Evolutionary conservation across 2,329 filamentous ascomycete genomes (phyloP), one percentile per base, ranked within the genome.

Genomic region (Ceratocystis destructans): DNA sequence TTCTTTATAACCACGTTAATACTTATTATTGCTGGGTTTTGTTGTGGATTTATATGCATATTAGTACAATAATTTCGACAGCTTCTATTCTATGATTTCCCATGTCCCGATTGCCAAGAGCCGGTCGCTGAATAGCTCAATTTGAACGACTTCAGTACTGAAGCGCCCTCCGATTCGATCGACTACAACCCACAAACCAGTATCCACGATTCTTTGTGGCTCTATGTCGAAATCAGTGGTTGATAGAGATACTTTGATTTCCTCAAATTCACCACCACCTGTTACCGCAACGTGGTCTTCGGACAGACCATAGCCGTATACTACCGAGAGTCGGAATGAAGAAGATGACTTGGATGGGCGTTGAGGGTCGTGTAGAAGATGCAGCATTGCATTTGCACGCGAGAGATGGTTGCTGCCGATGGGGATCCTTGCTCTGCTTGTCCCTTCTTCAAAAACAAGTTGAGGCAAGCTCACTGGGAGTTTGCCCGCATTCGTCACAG

Each of bases 151-250:
- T 28, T 76, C 74, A 1, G 72, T 69, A 2, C 71, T 71, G 28
- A 72, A 71, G 28, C 73, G 79, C 10, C 81, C 82, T n/a, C 85
- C 88, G 71, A 93, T 82, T 70, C 88, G 82, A 75, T 96, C 91
- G 53, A 96, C 78, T 5, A 96, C 87, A 64, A 96, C 78, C 87
- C 88, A 95, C 67, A 91, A 74, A 20, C 86, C 86, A 22, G 82
- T 81, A 8, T 75, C 76, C 37, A 79, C 77, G 69, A 82, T 75
- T 69, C 82, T 75, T n/a, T 78, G 80, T 0, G 89, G 87, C 57
- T 85, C 84, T 53, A 96, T 76, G 75, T 95, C 87, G 64, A 95
- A 81, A 69, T 93, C 87, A 15, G 83, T 79, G 1, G 88, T 88
- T 62, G 89, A 81, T 31, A 95, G 80, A 0, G 84, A 84, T 67